Evolutionary conservation across 2,329 filamentous ascomycete genomes (phyloP), one percentile per base, ranked within the genome.

Genomic region (Helotiales sp.): DNA sequence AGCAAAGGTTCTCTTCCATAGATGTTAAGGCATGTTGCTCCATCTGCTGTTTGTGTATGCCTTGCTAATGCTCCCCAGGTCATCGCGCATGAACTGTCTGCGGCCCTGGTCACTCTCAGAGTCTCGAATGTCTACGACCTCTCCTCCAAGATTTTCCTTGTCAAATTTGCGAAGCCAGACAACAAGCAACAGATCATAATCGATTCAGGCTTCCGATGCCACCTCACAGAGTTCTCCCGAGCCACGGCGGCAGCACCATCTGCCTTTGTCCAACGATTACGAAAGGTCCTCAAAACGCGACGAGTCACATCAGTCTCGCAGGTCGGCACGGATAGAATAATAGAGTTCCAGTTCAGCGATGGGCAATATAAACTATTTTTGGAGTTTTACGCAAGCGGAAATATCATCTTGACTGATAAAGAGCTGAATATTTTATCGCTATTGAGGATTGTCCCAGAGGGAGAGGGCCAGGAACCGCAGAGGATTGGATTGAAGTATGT

Each of bases 101-200:
- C 83, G 62, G 84, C 82, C 63, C 82, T 99, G 54, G 84, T 88
- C 58, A 85, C 85, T 58, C 81, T 98, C 61, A 90, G 95, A 63
- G 83, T 98, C 51, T 86, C 90, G 62, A 99, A 99, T 72, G 88
- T 97, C 72, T 98, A 99, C 77, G 95, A 99, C 73, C 85, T 99
- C 59, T 96, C 91, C 62, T 92, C 92, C 64, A 92, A 93, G 71
- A 97, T 98, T 70, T 91, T 98, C 70, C 86, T 98, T 25, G 83
- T 99, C 74, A 98, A 97, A 72, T 95, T 99, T 71, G 87, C 92
- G 55, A 96, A 95, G 73, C 91, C 93, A 42, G 88, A 93, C 70
- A 83, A 88, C 65, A 92, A 93, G 74, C 88, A 95, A 71, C 93
- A 98, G 73, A 81, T 99, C 27, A 80, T 99, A 52, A 86, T 99